Conservation (phyloP, 306 rosid species). For the Quercus ilex region DNA sequence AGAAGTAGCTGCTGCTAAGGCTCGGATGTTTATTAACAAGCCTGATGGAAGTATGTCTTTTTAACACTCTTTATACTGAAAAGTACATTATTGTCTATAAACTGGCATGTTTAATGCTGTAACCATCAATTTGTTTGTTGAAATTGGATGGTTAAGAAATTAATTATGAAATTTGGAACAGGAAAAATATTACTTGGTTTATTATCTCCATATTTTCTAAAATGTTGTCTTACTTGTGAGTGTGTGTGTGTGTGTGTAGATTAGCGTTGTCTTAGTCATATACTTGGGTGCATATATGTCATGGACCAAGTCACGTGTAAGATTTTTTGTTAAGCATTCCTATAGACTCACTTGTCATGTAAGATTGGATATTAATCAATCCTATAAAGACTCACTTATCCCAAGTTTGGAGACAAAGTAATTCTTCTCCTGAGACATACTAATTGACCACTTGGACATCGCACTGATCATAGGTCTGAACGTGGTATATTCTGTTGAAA, state of each 20-base stretch:
- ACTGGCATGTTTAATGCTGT: background rate
- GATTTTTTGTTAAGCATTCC: background rate
- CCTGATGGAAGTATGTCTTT: conserved; percentile 92
- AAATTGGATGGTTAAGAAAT: background rate
- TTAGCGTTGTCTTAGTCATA: background rate
- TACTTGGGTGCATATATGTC: background rate
- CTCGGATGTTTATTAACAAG: conserved; percentile 96
- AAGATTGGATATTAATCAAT: background rate
- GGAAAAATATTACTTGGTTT: background rate
- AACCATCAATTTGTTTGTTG: background rate
- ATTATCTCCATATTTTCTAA: background rate
- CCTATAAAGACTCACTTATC: background rate
- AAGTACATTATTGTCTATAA: background rate
- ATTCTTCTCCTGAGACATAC: background rate
- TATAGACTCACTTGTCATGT: background rate
- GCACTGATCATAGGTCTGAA: background rate
- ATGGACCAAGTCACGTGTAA: background rate
- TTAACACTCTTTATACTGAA: conserved; percentile 1
- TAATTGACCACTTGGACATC: background rate
- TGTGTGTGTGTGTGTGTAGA: background rate
- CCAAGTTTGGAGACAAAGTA: background rate
- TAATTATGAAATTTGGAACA: background rate
- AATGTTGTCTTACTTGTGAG: background rate
- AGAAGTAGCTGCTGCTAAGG: conserved; percentile 99
- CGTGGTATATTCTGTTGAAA: background rate